phyloP scores from a whole-genome alignment of 2,329 filamentous ascomycete species.

The Torrubiellomyces zombiae region DNA sequence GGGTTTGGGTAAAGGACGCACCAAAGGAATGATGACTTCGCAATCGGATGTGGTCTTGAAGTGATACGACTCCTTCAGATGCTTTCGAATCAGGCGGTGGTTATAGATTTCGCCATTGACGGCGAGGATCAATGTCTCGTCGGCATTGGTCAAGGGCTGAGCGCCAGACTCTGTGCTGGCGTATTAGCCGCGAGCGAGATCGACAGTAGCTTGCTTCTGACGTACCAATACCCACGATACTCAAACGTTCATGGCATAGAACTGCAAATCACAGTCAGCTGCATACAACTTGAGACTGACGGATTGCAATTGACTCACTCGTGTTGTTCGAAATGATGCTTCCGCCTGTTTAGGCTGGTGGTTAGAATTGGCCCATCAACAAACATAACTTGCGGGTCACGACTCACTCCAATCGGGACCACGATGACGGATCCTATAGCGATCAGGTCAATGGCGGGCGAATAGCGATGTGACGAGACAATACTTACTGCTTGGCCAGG shows the following conservation, averaged over 20 bases:
- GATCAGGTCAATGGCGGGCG: conserved; percentile 4
- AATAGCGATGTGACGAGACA: background rate
- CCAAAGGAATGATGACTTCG: conserved; percentile 95
- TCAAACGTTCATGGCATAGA: conserved; percentile 91
- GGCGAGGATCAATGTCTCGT: conserved; percentile 73
- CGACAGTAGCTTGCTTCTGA: conserved; percentile 11
- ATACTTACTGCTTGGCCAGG: conserved; percentile 79
- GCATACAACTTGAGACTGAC: no score
- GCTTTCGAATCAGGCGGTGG: conserved; percentile 86
- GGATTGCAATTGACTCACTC: conserved; percentile 56
- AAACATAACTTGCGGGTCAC: conserved; percentile 1
- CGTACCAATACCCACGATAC: conserved; percentile 90
- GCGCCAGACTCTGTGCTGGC: conserved; percentile 87
- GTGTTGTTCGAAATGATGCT: conserved; percentile 82
- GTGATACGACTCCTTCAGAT: conserved; percentile 66
- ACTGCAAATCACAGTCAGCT: conserved; percentile 45
- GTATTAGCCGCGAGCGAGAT: conserved; percentile 3
- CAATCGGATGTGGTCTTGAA: conserved; percentile 99
- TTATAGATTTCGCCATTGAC: conserved; percentile 99
- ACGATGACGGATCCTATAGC: conserved; percentile 68
- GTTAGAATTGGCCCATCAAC: conserved; percentile 1
- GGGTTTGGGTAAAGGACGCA: conserved; percentile 37
- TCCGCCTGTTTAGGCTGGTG: conserved; percentile 43
- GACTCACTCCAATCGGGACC: conserved; percentile 96
- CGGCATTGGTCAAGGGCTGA: conserved; percentile 85